Base-by-base conservation (phyloP, 169 alveolate species). In the Neospora caninum region DNA sequence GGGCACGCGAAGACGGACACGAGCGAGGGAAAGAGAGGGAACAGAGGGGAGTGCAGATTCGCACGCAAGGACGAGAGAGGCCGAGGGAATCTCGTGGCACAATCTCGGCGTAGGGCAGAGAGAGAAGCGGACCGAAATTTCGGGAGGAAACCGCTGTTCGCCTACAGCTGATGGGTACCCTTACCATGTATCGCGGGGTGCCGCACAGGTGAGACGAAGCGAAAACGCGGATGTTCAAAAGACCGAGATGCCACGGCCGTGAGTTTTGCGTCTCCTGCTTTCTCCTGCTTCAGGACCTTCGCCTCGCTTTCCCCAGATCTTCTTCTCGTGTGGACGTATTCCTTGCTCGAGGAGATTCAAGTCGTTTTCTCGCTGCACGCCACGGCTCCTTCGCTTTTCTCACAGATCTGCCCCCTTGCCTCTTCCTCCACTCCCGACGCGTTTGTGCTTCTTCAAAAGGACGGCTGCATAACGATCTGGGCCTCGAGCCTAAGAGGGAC, bases 401-500 rank as follows among this genome's bases (percentile, higher is more conserved):
- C 69, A 29, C 89, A 41, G 13, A 36, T 82, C 9, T 36, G n/a
- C 10, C 89, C 89, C 41, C 25, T 82, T 18, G 54, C 89, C 67
- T 42, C 67, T 31, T 36, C 67, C 34, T 67, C 41, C 67, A 9
- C 69, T 22, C 31, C 4, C 16, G 41, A 82, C 22, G 64, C 54
- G 0, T 82, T 82, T 67, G 64, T 43, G 6, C n/a, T 36, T 6
- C 53, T 82, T 4, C 89, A 82, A 41, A 42, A 29, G 10, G 89
- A 42, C 0, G 89, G 89, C 67, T 82, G 89, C 41, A 43, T 82
- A 64, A 82, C 89, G 69, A 34, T 82, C 18, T 82, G 89, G 89
- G 41, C n/a, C n/a, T 64, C 49, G 43, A 22, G 7, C 43, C 27
- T 18, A 18, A 73, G 43, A 0, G 18, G 7, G 84, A 18, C 84